Evolutionary conservation across 345 rosid species (phyloP).

Genomic region (Salix viminalis): DNA sequence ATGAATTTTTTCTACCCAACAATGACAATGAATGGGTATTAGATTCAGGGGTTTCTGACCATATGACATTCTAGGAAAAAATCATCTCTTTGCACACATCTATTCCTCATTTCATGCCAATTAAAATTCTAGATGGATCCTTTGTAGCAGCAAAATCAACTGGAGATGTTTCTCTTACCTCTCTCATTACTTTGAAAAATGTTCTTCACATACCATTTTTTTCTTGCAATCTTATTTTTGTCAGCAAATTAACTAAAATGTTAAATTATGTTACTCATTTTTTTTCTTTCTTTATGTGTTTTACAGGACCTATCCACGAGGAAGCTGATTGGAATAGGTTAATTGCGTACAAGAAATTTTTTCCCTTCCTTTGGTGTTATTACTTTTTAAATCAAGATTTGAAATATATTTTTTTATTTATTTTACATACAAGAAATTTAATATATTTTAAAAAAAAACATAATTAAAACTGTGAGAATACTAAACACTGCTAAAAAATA

Average conservation of each 20-base stretch:
- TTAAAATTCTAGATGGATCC: neutral
- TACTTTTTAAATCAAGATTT: no score
- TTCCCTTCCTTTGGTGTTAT: no score
- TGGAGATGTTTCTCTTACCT: neutral
- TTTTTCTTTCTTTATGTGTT: no score
- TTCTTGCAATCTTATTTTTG: neutral
- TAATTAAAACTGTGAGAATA: no score
- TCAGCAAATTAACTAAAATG: neutral
- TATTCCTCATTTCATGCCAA: neutral
- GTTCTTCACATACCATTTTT: neutral
- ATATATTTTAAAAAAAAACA: no score
- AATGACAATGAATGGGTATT: neutral
- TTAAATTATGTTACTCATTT: neutral
- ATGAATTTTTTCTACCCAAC: neutral
- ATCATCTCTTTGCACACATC: fast-evolving
- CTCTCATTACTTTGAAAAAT: neutral
- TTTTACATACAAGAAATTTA: no score
- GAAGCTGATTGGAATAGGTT: no score
- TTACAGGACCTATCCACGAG: no score
- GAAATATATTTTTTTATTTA: no score
- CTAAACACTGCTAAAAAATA: no score
- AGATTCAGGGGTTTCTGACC: neutral
- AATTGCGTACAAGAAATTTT: no score
- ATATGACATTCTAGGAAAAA: neutral
- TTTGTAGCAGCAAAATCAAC: neutral